Base-by-base conservation (phyloP, 2,329 filamentous ascomycete genomes). In the Phaeophleospora eucalypticola region DNA sequence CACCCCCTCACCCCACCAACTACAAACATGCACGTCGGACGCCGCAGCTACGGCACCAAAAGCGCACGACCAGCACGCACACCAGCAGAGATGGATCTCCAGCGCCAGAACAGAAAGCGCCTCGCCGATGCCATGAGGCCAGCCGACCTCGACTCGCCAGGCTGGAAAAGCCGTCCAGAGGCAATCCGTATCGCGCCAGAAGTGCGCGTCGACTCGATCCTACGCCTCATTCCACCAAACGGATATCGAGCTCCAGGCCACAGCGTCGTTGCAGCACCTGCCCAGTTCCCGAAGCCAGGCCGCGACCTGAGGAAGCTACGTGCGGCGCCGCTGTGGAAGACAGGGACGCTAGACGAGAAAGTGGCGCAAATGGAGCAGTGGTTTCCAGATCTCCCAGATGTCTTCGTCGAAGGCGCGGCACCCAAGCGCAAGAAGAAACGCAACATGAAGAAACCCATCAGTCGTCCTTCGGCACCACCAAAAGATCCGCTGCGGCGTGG, bases 321-420 rank as follows among this genome's bases (percentile, higher is more conserved):
- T 7, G 12, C 12, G 24, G 24, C 24, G 24, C 7, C 24, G 12
- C 24, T 6, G 12, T 49, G 45, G 49, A 44, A 34, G 41, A 34
- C 32, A 19, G 46, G 53, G 27, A 45, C 38, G 14, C 45, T 40
- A 2, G 51, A 53, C 21, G 19, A 48, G 15, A 47, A 56, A 34
- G 37, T 51, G 15, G 40, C 20, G 24, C 29, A 49, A 32, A 56
- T 56, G 53, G 32, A 40, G 2, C 32, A 41, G 33, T 56, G 53
- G 53, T 56, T 49, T 27, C 53, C 53, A 7, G 41, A 46, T 33
- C 4, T 53, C 10, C 45, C 45, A 24, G 19, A 37, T 10, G 9
- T 8, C 16, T 37, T 19, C 4, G 6, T 18, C 3, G n/a, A 17
- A 10, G 36, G 15, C 14, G 14, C 19, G 27, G 18, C 29, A 17